Evolutionary conservation across 2,329 filamentous ascomycete species (phyloP).

Genomic region (Colletotrichum endophyticum): DNA sequence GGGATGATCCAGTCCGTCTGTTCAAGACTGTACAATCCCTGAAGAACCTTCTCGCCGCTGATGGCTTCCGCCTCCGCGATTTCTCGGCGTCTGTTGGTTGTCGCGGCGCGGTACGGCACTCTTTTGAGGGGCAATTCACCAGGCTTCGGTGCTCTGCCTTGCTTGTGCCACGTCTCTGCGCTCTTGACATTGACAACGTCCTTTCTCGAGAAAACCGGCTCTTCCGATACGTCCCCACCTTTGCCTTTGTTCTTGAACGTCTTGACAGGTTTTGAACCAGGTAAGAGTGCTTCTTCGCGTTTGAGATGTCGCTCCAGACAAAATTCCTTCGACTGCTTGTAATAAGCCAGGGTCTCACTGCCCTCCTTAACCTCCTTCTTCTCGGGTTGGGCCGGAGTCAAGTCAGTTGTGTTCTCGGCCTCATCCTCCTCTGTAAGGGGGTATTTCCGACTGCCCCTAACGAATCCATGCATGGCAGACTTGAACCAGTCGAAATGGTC

Average conservation of each 20-base stretch:
- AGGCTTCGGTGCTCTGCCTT: slow-evolving; percentile 76
- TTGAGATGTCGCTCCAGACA: slow-evolving; percentile 86
- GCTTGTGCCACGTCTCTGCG: slow-evolving; percentile 96
- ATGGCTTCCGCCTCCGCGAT: slow-evolving; percentile 83
- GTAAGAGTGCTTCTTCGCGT: slow-evolving; percentile 85
- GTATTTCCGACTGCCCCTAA: slow-evolving; percentile 47
- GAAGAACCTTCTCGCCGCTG: slow-evolving; percentile 82
- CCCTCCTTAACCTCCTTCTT: slow-evolving; percentile 77
- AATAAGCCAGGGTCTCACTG: slow-evolving; percentile 84
- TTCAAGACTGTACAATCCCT: slow-evolving; percentile 81
- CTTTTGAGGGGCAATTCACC: slow-evolving; percentile 81
- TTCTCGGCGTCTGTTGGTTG: slow-evolving; percentile 83
- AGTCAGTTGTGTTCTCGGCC: slow-evolving; percentile 77
- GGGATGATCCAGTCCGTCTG: slow-evolving; percentile 98
- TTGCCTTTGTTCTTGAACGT: slow-evolving; percentile 78
- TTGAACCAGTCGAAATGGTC: slow-evolving; percentile 91
- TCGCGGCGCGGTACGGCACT: slow-evolving; percentile 91
- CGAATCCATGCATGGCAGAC: slow-evolving; percentile 76
- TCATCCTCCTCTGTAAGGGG: slow-evolving; percentile 76
- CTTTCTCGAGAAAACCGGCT: slow-evolving; percentile 79
- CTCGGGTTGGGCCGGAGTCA: slow-evolving; percentile 74
- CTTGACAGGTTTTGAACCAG: slow-evolving; percentile 71
- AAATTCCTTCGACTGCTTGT: slow-evolving; percentile 85
- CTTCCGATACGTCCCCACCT: slow-evolving; percentile 73
- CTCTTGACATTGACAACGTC: slow-evolving; percentile 89